phyloP scores from a whole-genome alignment of 257 asterid species.

The Phtheirospermum japonicum region DNA sequence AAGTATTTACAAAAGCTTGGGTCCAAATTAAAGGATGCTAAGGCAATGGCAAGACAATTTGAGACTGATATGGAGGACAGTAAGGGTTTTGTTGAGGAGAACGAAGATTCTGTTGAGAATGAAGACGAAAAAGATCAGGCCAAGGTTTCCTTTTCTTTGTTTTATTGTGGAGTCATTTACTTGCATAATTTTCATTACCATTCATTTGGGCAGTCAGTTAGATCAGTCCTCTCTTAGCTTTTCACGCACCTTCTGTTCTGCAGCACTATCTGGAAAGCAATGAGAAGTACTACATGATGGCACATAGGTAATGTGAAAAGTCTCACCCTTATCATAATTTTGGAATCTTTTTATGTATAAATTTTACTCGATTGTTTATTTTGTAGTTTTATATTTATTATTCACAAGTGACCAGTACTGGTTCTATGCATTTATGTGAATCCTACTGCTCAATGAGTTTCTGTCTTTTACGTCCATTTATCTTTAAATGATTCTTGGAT shows the following conservation, averaged over 20 bases:
- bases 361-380: background rate
- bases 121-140: constrained; percentile 98
- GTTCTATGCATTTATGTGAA: constrained; percentile 23
- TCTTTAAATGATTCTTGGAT: constrained; percentile 14
- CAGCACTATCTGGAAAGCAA: constrained; percentile 99
- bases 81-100: constrained; percentile 56
- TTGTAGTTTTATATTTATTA: constrained; percentile 13
- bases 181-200: constrained; percentile 22
- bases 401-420: background rate
- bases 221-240: constrained; percentile 25
- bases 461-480: constrained; percentile 14
- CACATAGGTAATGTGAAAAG: constrained; percentile 77
- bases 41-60: constrained; percentile 66
- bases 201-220: constrained; percentile 3
- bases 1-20: constrained; percentile 94
- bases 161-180: constrained; percentile 13
- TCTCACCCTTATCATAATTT: constrained; percentile 23
- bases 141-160: constrained; percentile 50
- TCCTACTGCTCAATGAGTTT: constrained; percentile 17
- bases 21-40: constrained; percentile 83
- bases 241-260: constrained; percentile 36
- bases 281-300: constrained; percentile 97
- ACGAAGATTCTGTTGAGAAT: constrained; percentile 55
- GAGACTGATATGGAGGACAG: constrained; percentile 68
- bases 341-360: constrained; percentile 9